A percentile compares a stretch with the other conserved stretches of the same genome.
Conservation (phyloP, 1,139 yeast species). For the Nematodospora anomalae region DNA sequence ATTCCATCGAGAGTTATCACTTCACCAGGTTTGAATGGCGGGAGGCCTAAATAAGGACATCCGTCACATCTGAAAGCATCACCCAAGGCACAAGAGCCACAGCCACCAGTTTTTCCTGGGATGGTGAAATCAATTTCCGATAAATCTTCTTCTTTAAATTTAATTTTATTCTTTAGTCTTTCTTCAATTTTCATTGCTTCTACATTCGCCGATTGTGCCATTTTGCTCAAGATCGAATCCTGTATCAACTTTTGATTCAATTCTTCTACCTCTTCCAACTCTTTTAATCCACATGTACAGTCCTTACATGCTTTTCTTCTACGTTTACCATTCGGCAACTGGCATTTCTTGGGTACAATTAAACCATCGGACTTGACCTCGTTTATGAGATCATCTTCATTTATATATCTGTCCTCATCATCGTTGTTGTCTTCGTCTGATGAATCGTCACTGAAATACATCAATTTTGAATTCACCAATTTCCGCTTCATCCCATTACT, state of each 20-base stretch:
- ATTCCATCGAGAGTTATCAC: slow-evolving; percentile 53
- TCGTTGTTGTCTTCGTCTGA: slow-evolving; percentile 42
- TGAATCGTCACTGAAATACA: slow-evolving; percentile 51
- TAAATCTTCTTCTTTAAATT: slow-evolving; percentile 64
- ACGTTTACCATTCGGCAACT: slow-evolving; percentile 55
- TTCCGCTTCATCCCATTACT: slow-evolving; percentile 38
- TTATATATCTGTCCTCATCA: slow-evolving; percentile 22
- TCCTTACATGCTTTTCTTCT: slow-evolving; percentile 92
- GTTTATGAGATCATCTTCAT: slow-evolving; percentile 34
- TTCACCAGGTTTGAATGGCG: slow-evolving; percentile 98
- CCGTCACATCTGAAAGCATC: slow-evolving; percentile 99
- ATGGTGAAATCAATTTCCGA: slow-evolving; percentile 93
- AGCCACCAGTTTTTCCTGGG: slow-evolving; percentile 92
- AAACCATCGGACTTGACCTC: slow-evolving; percentile 37
- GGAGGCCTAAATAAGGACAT: slow-evolving; percentile 94
- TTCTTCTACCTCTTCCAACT: slow-evolving; percentile 62
- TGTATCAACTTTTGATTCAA: slow-evolving; percentile 49
- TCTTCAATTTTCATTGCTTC: slow-evolving; percentile 58
- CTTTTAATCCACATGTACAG: slow-evolving; percentile 95
- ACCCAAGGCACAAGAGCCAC: slow-evolving; percentile 95
- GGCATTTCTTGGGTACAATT: slow-evolving; percentile 51
- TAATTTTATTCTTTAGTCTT: slow-evolving; percentile 45
- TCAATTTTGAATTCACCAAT: slow-evolving; percentile 47
- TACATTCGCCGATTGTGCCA: slow-evolving; percentile 53
- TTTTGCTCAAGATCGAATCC: slow-evolving; percentile 42